Evolutionary conservation across 768 basidiomycete species (phyloP).

Genomic region (Cystobasidium ongulense): DNA sequence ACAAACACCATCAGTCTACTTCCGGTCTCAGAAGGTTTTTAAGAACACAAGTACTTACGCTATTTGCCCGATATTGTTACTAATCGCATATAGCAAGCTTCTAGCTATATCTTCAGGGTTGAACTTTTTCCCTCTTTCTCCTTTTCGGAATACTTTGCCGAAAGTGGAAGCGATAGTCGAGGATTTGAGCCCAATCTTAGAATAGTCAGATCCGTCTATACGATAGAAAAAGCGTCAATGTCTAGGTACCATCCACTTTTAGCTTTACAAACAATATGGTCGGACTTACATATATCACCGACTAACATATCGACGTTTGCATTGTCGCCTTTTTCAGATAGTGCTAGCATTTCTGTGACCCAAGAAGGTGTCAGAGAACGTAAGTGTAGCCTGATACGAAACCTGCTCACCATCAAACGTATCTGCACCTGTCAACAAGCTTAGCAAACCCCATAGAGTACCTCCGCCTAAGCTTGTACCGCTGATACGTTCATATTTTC

Average conservation of each 20-base stretch:
- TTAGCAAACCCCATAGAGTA: slow-evolving; percentile 91
- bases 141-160: slow-evolving; percentile 94
- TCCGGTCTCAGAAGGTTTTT: no score
- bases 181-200: slow-evolving; percentile 87
- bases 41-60: slow-evolving; percentile 89
- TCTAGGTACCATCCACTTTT: no score
- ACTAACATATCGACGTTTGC: slow-evolving; percentile 94
- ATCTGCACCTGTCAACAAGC: slow-evolving; percentile 84
- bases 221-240: not conserved
- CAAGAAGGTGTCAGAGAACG: slow-evolving; percentile 1
- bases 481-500: slow-evolving; percentile 87
- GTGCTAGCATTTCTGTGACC: slow-evolving; percentile 77
- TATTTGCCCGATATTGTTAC: slow-evolving; percentile 99
- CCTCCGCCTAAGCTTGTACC: slow-evolving; percentile 96
- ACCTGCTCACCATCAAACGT: slow-evolving; percentile 78
- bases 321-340: slow-evolving; percentile 92
- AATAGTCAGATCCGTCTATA: slow-evolving; percentile 70
- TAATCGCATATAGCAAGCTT: slow-evolving; percentile 88
- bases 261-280: not conserved
- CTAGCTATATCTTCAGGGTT: slow-evolving; percentile 86
- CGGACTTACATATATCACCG: slow-evolving; percentile 80
- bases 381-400: not conserved
- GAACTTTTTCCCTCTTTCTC: slow-evolving; percentile 67
- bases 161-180: slow-evolving; percentile 97
- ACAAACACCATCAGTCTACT: no score